Percentiles rank a stretch among this genome's conserved stretches.
phyloP scores from a whole-genome alignment of 164 flowering plant species.

The Vitis rupestris region DNA sequence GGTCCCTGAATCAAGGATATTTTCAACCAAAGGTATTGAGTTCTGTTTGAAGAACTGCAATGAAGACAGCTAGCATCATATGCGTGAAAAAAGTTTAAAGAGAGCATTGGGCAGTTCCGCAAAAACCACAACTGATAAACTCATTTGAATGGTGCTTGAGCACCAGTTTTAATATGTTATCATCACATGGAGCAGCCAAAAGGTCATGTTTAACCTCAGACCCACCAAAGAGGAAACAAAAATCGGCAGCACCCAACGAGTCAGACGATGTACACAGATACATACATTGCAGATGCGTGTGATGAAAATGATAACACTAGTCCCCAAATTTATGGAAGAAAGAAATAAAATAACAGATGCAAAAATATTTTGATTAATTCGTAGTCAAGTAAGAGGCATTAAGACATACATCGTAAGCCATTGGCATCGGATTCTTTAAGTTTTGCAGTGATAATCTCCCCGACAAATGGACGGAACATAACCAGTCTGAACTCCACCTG shows the following conservation, averaged over 20 bases:
- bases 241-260: not conserved
- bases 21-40: too few species aligned
- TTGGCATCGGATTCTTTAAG: conserved; percentile 48
- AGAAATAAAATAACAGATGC: not conserved
- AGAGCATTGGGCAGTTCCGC: too few species aligned
- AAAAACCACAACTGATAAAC: too few species aligned
- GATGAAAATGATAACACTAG: not conserved
- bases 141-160: too few species aligned
- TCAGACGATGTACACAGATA: not conserved
- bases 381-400: not conserved
- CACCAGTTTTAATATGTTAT: too few species aligned
- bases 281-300: not conserved
- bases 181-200: too few species aligned
- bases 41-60: too few species aligned
- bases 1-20: too few species aligned
- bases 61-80: too few species aligned
- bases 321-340: not conserved
- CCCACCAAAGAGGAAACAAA: too few species aligned
- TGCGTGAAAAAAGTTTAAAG: too few species aligned
- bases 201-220: too few species aligned
- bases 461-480: conserved; percentile 84
- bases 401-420: conserved; percentile 68
- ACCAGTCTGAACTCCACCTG: conserved; percentile 76
- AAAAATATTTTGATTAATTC: not conserved
- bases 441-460: conserved; percentile 71